phyloP scores from a whole-genome alignment of 257 asterid genomes.

The Nicotiana obtusifolia region DNA sequence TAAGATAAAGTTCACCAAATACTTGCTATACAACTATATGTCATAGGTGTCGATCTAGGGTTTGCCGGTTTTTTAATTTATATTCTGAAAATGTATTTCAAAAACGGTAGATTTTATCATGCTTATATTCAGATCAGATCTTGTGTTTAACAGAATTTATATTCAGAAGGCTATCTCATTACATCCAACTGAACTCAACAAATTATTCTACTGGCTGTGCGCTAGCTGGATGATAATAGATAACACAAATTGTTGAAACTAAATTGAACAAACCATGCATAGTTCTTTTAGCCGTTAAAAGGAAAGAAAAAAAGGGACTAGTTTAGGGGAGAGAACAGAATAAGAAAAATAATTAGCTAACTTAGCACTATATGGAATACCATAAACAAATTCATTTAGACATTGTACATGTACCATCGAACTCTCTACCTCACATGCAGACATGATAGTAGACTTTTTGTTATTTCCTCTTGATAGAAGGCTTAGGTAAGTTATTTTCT shows the following conservation, averaged over 20 bases:
- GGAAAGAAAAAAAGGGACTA: background rate
- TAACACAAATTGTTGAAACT: background rate
- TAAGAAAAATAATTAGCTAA: too few relatives aligned
- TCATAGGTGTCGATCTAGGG: conserved; percentile 4
- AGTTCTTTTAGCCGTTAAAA: background rate
- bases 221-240: background rate
- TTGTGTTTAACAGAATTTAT: background rate
- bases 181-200: background rate
- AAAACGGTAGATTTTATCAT: too few relatives aligned
- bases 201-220: background rate
- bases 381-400: too few relatives aligned
- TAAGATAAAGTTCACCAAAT: background rate
- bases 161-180: background rate
- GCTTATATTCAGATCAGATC: background rate
- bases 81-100: background rate
- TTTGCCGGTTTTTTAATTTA: background rate
- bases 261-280: conserved; percentile 6
- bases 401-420: too few relatives aligned
- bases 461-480: background rate
- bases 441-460: too few relatives aligned
- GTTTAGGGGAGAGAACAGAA: too few relatives aligned
- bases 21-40: background rate
- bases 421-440: too few relatives aligned
- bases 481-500: background rate
- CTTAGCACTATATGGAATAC: too few relatives aligned